Evolutionary conservation across 2,329 filamentous ascomycete species (phyloP), one percentile per base, ranked within the genome.

Genomic region (Phyllosticta citriasiana): DNA sequence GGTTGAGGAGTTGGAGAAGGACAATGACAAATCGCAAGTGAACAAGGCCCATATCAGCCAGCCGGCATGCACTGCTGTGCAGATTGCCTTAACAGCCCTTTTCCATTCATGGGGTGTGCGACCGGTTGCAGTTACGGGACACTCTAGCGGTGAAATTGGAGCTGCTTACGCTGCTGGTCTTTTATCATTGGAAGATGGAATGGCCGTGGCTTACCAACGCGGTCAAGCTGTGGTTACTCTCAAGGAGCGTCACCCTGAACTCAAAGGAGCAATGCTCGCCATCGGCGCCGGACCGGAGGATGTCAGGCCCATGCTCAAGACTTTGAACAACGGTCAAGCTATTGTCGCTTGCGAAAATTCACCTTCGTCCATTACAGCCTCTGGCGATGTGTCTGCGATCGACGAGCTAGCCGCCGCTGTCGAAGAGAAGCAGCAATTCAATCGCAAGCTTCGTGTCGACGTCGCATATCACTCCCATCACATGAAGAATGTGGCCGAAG

Each of bases 401-500:
- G 63, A 70, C 0, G 67, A 72, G 53, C 64, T 70, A 0, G 65
- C 71, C 4, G 61, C 67, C 1, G 64, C 69, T 0, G 63, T 80
- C 0, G 66, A 74, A 1, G 66, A 70, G 3, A 65, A 74, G 22
- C 66, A 70, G 3, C 69, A 72, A 6, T 80, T 80, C 62, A 70
- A 68, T 2, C 68, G 75, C 0, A 62, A 68, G 12, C 72, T 81
- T 0, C 69, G 72, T 54, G 75, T 79, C 3, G 72, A 76, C 26
- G 72, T 66, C 10, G 78, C 78, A 0, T 80, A 79, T 55, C 78
- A 80, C 59, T 77, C 76, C 0, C 71, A 73, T 35, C 76, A 79
- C 47, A 78, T 78, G 76, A 9, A 69, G 24, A 62, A 67, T 2
- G 73, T 72, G 54, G 65, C 69, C 3, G 64, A 60, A 2, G 64